Evolutionary conservation across 2,329 filamentous ascomycete species (phyloP).

Genomic region (Cordyceps pruinosa): DNA sequence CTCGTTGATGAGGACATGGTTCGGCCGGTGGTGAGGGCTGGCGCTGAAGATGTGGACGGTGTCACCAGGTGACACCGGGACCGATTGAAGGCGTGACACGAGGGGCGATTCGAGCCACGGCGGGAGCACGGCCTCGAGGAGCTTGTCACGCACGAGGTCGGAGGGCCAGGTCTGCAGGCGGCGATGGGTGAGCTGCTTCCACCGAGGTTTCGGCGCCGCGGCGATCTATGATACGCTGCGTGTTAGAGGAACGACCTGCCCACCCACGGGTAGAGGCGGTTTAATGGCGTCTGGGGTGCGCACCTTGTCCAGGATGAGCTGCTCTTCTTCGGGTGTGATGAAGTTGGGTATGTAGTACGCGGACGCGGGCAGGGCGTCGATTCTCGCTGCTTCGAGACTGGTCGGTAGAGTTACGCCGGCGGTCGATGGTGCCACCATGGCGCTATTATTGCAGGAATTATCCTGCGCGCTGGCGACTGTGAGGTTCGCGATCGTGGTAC

Average conservation of each 20-base stretch:
- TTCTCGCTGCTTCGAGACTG: conserved; percentile 43
- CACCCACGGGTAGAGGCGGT: neutral
- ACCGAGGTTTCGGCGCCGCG: conserved; percentile 64
- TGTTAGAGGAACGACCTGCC: neutral
- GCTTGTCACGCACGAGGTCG: conserved; percentile 67
- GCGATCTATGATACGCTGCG: conserved; percentile 38
- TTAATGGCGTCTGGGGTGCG: conserved; percentile 3
- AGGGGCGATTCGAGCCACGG: conserved; percentile 67
- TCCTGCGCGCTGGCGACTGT: neutral
- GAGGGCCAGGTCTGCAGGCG: conserved; percentile 89
- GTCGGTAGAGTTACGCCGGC: conserved; percentile 31
- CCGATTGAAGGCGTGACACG: conserved; percentile 51
- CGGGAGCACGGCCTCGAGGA: conserved; percentile 69
- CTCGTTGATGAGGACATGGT: conserved; percentile 92
- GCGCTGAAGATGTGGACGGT: conserved; percentile 42
- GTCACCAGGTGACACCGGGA: conserved; percentile 31
- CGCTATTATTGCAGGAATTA: neutral
- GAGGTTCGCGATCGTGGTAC: neutral
- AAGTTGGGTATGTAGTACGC: conserved; percentile 87
- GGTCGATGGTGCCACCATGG: conserved; percentile 8
- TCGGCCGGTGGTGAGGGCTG: conserved; percentile 70
- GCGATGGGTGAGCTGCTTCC: conserved; percentile 83
- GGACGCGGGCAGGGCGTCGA: conserved; percentile 50
- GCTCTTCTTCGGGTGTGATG: conserved; percentile 69
- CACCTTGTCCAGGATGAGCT: conserved; percentile 63